These are phyloP conservation scores for Citrus sp. DNA, from an alignment of 345 rosid species.

Conservation along the genomic window DNA sequence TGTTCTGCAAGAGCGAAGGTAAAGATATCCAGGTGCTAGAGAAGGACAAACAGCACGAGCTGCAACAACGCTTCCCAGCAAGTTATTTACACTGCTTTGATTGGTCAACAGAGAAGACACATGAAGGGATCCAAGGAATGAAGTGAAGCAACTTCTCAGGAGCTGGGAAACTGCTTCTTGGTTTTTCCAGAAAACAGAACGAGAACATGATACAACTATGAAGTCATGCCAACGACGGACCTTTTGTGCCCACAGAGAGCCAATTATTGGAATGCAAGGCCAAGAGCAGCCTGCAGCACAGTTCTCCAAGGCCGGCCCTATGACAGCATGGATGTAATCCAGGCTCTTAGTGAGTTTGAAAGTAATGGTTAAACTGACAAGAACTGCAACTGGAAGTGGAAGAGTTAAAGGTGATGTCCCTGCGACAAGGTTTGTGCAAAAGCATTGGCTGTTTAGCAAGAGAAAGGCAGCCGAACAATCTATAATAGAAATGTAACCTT, in stretches of 20 bases:
- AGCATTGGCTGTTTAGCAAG: neutral
- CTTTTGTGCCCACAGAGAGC: constrained; percentile 72
- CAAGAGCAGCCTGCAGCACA: constrained; percentile 55
- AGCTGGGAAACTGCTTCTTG: constrained; percentile 57
- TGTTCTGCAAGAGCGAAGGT: constrained; percentile 50
- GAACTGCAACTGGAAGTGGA: constrained; percentile 67
- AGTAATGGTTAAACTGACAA: constrained; percentile 71
- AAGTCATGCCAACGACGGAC: constrained; percentile 62
- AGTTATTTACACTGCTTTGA: constrained; percentile 36
- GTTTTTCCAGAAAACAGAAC: constrained; percentile 45
- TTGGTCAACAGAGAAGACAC: constrained; percentile 30
- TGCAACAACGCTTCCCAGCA: constrained; percentile 42
- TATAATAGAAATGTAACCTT: neutral
- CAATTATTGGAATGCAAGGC: constrained; percentile 45
- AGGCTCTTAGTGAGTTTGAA: constrained; percentile 48
- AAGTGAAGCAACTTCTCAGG: constrained; percentile 56
- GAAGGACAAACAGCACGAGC: constrained; percentile 22
- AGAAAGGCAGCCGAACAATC: neutral
- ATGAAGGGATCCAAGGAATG: constrained; percentile 39
- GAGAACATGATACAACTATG: constrained; percentile 50
- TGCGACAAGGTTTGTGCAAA: constrained; percentile 18
- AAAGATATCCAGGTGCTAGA: constrained; percentile 57
- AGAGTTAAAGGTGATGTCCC: constrained; percentile 37
- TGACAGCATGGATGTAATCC: constrained; percentile 57
- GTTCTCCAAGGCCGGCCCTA: constrained; percentile 60